Base-by-base conservation (phyloP, 768 basidiomycete species). In the Hypholoma sublateritium region DNA sequence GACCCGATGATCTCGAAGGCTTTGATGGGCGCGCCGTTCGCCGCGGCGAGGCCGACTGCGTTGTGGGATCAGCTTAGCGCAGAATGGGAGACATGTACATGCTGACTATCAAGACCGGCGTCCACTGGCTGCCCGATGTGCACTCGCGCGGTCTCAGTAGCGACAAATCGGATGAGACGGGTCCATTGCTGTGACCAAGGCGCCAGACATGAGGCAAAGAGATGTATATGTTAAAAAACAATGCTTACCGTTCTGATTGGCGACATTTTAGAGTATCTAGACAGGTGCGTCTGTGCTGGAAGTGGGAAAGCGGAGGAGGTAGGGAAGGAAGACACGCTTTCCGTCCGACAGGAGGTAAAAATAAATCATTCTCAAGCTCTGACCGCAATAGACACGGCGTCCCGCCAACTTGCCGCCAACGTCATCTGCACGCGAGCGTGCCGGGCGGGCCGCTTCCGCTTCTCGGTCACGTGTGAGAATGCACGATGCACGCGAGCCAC, bases 71-170 rank as follows among this genome's bases (percentile, higher is more conserved):
- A 22, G 25, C 11, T 22, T 5, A 9, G 16, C 17, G 36, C 2
- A n/a, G 16, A 22, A 37, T 3, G 28, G 11, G 5, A 43, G 37
- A 25, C 9, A 21, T 22, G 12, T 49, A 21, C n/a, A 13, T 32
- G 16, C 66, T 44, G 16, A 86, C 90, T 82, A 64, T 93, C 91
- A 35, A 89, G 76, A 39, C 68, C 70, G 2, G 83, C 59, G 63
- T 92, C 86, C 16, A 90, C 75, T 0, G 91, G 91, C 71, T 93
- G 81, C 34, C 91, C 91, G 58, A 91, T 78, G 63, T 93, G 91
- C 22, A 93, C 79, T 52, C 81, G 77, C 5, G 80, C 77, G 0
- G 89, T 91, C 73, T 93, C 91, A 13, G 74, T 78, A 19, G 91
- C 91, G 28, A 89, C 79, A 67, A 93, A 93, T 57, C 91, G 88